phyloP scores from a whole-genome alignment of 495 filamentous ascomycete species.

The Xylaria castorea region DNA sequence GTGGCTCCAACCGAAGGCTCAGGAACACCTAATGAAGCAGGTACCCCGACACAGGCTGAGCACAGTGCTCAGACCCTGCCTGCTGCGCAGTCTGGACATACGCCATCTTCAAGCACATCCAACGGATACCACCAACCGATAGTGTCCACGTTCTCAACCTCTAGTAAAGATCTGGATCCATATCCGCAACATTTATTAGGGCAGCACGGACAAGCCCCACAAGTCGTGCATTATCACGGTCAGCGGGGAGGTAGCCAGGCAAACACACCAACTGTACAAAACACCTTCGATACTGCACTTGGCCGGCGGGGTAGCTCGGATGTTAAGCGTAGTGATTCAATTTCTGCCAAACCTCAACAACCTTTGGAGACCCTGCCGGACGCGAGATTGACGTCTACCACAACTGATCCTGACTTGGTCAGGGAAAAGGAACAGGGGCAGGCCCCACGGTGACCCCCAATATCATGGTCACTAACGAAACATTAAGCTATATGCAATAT shows the following conservation, averaged over 20 bases:
- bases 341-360: conserved; percentile 36
- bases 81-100: conserved; percentile 45
- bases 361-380: conserved; percentile 49
- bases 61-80: conserved; percentile 43
- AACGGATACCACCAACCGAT: conserved; percentile 70
- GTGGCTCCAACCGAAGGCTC: conserved; percentile 42
- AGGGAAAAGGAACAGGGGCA: conserved; percentile 29
- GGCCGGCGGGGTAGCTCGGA: conserved; percentile 52
- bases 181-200: conserved; percentile 70
- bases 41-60: conserved; percentile 64
- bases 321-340: conserved; percentile 39
- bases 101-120: conserved; percentile 37
- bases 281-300: conserved; percentile 47
- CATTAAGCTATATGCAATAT: not conserved
- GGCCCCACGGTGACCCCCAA: conserved; percentile 21
- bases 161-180: conserved; percentile 73
- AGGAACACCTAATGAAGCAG: conserved; percentile 55
- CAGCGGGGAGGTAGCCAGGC: conserved; percentile 65
- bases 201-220: conserved; percentile 64
- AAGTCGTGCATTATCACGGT: conserved; percentile 67
- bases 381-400: conserved; percentile 40
- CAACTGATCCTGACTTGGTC: conserved; percentile 26
- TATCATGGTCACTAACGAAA: not conserved
- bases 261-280: conserved; percentile 61
- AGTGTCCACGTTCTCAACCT: conserved; percentile 77